Percentiles rank a stretch among this genome's conserved stretches.
These are phyloP conservation scores for Cymbopogon flexuosus DNA, from an alignment of 202 grass and related monocot genomes.

Conservation along the genomic window DNA sequence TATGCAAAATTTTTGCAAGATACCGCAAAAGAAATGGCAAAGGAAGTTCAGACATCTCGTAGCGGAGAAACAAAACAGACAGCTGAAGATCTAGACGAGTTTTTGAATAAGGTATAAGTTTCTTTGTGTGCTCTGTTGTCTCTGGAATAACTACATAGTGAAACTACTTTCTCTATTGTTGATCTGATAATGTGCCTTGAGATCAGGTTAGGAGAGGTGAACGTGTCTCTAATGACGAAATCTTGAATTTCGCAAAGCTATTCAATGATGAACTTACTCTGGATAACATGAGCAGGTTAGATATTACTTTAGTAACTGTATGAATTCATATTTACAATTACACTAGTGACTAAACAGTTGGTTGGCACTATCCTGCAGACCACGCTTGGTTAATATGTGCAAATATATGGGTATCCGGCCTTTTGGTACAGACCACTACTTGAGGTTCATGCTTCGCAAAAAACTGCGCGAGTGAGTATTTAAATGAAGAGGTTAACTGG, in stretches of 20 bases:
- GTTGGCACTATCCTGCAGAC: conserved; percentile 48
- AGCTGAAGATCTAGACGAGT: conserved; percentile 87
- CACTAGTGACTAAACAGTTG: conserved; percentile 17
- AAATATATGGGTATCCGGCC: conserved; percentile 98
- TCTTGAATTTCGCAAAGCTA: conserved; percentile 88
- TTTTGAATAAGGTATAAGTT: conserved; percentile 83
- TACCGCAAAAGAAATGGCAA: conserved; percentile 94
- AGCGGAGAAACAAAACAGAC: conserved; percentile 88
- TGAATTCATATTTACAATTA: conserved; percentile 30
- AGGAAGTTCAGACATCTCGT: conserved; percentile 78
- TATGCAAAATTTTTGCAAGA: conserved; percentile 99
- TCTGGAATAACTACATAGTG: background rate
- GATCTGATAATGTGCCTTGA: conserved; percentile 27
- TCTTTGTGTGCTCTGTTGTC: conserved; percentile 4
- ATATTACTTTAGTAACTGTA: conserved; percentile 19
- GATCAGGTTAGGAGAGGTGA: conserved; percentile 80
- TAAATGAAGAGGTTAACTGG: background rate
- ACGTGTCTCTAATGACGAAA: conserved; percentile 76
- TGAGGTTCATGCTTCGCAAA: conserved; percentile 96
- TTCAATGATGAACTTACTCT: conserved; percentile 97
- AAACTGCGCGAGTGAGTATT: conserved; percentile 80
- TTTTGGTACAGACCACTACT: conserved; percentile 96
- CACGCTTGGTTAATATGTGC: conserved; percentile 98
- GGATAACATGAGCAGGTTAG: conserved; percentile 94
- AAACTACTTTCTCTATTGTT: conserved; percentile 5